Percentiles rank a stretch among this genome's conserved stretches.
phyloP scores from a whole-genome alignment of 306 rosid species.

The Vicia faba region DNA sequence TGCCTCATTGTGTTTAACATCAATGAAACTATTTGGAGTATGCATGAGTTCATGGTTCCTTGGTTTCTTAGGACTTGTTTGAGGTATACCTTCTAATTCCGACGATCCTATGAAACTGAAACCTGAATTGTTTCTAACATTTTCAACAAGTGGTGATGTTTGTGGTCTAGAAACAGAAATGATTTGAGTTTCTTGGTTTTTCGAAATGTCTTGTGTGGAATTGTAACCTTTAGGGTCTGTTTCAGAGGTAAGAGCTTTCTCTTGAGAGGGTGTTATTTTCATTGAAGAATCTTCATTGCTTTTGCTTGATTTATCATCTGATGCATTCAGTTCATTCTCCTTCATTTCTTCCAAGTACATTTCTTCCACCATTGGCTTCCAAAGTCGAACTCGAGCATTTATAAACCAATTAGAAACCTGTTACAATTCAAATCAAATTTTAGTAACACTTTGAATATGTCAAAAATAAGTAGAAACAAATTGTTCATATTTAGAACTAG shows the following conservation, averaged over 20 bases:
- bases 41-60: conserved; percentile 63
- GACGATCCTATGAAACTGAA: conserved; percentile 85
- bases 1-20: conserved; percentile 54
- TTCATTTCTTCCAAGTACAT: conserved; percentile 91
- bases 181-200: conserved; percentile 45
- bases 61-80: conserved; percentile 81
- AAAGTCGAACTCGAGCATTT: conserved; percentile 95
- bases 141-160: conserved; percentile 55
- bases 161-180: conserved; percentile 57
- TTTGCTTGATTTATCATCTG: conserved; percentile 65
- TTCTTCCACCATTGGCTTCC: conserved; percentile 99
- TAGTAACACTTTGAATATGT: conserved; percentile 4
- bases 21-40: conserved; percentile 53
- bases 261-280: conserved; percentile 53
- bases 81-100: conserved; percentile 84
- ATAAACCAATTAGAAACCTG: conserved; percentile 99
- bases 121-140: conserved; percentile 65
- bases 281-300: conserved; percentile 64
- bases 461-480: not conserved
- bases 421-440: not conserved
- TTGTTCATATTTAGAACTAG: not conserved
- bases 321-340: conserved; percentile 76
- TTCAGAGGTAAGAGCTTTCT: conserved; percentile 45
- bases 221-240: conserved; percentile 50
- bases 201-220: conserved; percentile 58